Evolutionary conservation across 2,329 filamentous ascomycete species (phyloP).

Genomic region (Neoarthrinium moseri): DNA sequence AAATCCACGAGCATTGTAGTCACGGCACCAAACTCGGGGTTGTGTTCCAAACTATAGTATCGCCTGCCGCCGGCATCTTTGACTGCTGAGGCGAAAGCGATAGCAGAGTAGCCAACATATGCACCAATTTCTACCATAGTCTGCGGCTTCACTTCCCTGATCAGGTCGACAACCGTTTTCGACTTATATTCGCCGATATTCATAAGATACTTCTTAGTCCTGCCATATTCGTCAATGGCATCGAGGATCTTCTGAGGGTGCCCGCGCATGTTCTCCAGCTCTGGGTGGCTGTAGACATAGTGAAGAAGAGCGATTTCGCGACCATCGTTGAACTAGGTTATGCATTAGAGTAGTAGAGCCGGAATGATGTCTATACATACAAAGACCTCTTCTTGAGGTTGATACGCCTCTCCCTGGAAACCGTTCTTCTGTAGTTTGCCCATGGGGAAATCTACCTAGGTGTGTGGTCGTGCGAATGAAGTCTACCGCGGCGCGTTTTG

Average conservation of each 20-base stretch:
- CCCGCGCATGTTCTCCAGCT: slow-evolving; percentile 62
- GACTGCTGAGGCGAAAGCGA: slow-evolving; percentile 70
- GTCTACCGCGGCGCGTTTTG: too few relatives aligned
- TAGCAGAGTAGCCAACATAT: slow-evolving; percentile 79
- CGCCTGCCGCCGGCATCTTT: slow-evolving; percentile 60
- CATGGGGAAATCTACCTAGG: slow-evolving; percentile 10
- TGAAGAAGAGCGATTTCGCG: slow-evolving; percentile 72
- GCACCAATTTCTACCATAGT: slow-evolving; percentile 77
- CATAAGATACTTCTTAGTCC: slow-evolving; percentile 71
- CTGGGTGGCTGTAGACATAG: slow-evolving; percentile 61
- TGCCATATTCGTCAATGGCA: slow-evolving; percentile 69
- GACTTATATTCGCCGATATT: slow-evolving; percentile 78
- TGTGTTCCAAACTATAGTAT: slow-evolving; percentile 73
- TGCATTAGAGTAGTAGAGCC: background rate
- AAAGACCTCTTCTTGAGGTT: slow-evolving; percentile 39
- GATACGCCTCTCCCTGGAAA: slow-evolving; percentile 40
- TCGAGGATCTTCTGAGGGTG: slow-evolving; percentile 63
- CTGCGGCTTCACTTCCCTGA: slow-evolving; percentile 63
- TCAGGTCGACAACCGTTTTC: slow-evolving; percentile 66
- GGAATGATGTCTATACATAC: slow-evolving; percentile 13
- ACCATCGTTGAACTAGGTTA: slow-evolving; percentile 61
- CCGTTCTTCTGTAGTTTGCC: slow-evolving; percentile 6
- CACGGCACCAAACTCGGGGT: slow-evolving; percentile 71
- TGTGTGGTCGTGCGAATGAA: background rate
- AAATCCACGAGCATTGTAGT: slow-evolving; percentile 69